Percentiles rank a stretch among this genome's conserved stretches.
phyloP scores from a whole-genome alignment of 176 grass and related monocot genomes.

The Hordeum vulgare region DNA sequence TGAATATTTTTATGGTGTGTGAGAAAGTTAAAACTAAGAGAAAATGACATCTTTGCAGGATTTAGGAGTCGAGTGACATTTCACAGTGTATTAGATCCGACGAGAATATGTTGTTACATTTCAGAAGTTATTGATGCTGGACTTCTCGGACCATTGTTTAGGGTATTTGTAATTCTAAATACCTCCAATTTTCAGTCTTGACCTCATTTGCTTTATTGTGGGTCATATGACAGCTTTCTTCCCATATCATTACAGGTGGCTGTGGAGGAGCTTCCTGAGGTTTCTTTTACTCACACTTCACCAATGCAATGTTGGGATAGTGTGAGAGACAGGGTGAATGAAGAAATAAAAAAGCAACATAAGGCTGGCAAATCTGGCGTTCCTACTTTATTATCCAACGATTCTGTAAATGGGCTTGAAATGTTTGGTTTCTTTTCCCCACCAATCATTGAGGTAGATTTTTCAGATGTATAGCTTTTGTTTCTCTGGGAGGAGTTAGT shows the following conservation, averaged over 20 bases:
- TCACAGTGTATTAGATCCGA: constrained; percentile 56
- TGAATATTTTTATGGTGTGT: not conserved
- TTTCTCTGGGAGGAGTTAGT: not conserved
- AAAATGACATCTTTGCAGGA: constrained; percentile 45
- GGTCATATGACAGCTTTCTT: constrained; percentile 10
- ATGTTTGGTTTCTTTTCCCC: constrained; percentile 83
- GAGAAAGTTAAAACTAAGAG: constrained; percentile 6
- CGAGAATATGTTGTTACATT: constrained; percentile 55
- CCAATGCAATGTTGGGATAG: constrained; percentile 53
- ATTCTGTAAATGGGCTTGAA: constrained; percentile 54
- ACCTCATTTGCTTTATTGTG: constrained; percentile 1
- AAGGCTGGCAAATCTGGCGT: too few relatives aligned
- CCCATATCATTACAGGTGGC: constrained; percentile 34
- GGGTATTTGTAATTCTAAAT: constrained; percentile 31
- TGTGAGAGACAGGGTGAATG: constrained; percentile 50
- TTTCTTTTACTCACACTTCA: constrained; percentile 51
- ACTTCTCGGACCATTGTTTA: constrained; percentile 61
- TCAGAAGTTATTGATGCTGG: constrained; percentile 85
- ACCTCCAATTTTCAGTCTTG: not conserved
- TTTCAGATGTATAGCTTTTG: not conserved
- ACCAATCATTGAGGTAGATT: constrained; percentile 54
- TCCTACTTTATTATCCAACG: too few relatives aligned
- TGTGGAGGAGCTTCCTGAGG: constrained; percentile 44
- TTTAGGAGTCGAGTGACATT: constrained; percentile 74
- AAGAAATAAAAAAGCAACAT: constrained; percentile 38